These are phyloP conservation scores for Rostrohypoxylon terebratum DNA, from an alignment of 495 filamentous ascomycete species.

Conservation along the genomic window DNA sequence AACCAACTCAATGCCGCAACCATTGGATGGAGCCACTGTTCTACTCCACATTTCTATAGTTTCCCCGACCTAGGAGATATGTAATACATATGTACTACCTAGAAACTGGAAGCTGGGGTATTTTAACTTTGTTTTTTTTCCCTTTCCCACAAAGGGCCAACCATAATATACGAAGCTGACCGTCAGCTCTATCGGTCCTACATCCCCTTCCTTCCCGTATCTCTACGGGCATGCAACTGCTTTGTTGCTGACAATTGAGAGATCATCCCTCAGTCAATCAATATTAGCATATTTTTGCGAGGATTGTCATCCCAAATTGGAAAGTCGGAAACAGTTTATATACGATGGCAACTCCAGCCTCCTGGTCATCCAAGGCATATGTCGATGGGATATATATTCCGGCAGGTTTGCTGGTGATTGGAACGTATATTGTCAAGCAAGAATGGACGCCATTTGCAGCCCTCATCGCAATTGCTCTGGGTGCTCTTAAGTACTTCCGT, in stretches of 20 bases:
- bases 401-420: slow-evolving; percentile 80
- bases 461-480: slow-evolving; percentile 68
- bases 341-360: slow-evolving; percentile 37
- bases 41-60: slow-evolving; percentile 29
- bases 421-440: slow-evolving; percentile 78
- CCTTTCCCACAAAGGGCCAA: slow-evolving; percentile 2
- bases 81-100: too few relatives aligned
- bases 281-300: slow-evolving; percentile 15
- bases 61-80: slow-evolving; percentile 38
- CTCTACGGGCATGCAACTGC: slow-evolving; percentile 25
- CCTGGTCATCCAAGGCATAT: slow-evolving; percentile 54
- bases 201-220: background rate
- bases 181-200: slow-evolving; percentile 4
- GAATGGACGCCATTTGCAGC: slow-evolving; percentile 83
- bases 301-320: slow-evolving; percentile 17
- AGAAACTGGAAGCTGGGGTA: slow-evolving; percentile 2
- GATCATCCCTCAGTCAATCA: slow-evolving; percentile 9
- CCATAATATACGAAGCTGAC: slow-evolving; percentile 20
- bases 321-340: slow-evolving; percentile 7
- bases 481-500: slow-evolving; percentile 71
- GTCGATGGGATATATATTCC: slow-evolving; percentile 87
- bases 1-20: slow-evolving; percentile 7
- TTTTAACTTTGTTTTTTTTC: slow-evolving; percentile 12
- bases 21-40: slow-evolving; percentile 1
- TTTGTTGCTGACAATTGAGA: slow-evolving; percentile 22